A percentile compares a stretch with the other conserved stretches of the same genome.
These are phyloP conservation scores for Plicaturopsis crispa DNA, from an alignment of 768 basidiomycete species.

Conservation along the genomic window DNA sequence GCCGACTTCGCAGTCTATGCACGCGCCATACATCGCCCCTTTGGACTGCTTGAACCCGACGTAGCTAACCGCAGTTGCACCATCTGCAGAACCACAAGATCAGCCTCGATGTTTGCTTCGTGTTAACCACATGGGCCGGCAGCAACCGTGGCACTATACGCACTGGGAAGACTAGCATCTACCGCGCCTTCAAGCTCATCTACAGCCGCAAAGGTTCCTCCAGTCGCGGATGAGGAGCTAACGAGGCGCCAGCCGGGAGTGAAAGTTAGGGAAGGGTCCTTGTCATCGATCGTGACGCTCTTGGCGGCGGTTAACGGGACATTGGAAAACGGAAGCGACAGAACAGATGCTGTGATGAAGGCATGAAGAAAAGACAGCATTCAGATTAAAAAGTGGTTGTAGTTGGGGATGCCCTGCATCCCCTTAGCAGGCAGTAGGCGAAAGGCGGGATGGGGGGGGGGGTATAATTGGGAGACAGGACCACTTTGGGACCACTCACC, in stretches of 20 bases:
- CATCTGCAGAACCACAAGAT: constrained; percentile 10
- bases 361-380: constrained; percentile 9
- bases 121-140: too few relatives aligned
- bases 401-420: constrained; percentile 3
- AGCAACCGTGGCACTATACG: constrained; percentile 4
- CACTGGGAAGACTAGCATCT: constrained; percentile 18
- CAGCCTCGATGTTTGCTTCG: too few relatives aligned
- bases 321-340: neutral
- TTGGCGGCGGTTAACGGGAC: constrained; percentile 3
- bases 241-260: constrained; percentile 14
- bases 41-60: constrained; percentile 17
- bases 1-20: constrained; percentile 19
- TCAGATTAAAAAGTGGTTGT: constrained; percentile 6
- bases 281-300: constrained; percentile 12
- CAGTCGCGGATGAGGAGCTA: constrained; percentile 3
- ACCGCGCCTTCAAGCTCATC: constrained; percentile 13
- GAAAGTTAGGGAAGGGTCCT: constrained; percentile 11
- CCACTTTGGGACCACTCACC: too few relatives aligned
- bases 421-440: neutral
- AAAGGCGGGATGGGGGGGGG: neutral
- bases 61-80: constrained; percentile 17
- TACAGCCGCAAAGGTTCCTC: constrained; percentile 8
- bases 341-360: neutral
- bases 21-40: constrained; percentile 20
- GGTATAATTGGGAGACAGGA: constrained; percentile 8